A percentile compares a stretch with the other conserved stretches of the same genome.
Conservation (phyloP, 2,329 filamentous ascomycete genomes). For the Dactylellina drechsleri region DNA sequence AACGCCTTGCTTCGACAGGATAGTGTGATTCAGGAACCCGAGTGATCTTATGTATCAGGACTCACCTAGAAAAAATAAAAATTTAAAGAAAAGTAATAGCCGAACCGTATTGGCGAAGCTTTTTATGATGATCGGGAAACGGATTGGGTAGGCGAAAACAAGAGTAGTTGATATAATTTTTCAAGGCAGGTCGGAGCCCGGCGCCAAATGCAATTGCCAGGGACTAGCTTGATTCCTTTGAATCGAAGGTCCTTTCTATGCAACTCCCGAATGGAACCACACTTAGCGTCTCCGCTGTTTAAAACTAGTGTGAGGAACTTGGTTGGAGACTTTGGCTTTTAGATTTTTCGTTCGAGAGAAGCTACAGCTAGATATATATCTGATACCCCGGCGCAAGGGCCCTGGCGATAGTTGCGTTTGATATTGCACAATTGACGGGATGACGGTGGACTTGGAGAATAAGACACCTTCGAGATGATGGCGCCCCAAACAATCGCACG, state of each 20-base stretch:
- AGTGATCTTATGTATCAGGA: conserved; percentile 8
- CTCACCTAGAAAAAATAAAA: conserved; percentile 1
- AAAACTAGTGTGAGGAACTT: conserved; percentile 30
- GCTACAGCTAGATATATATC: conserved; percentile 32
- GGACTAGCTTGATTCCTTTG: conserved; percentile 27
- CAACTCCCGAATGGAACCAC: conserved; percentile 50
- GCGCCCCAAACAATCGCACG: conserved; percentile 14
- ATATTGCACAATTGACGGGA: conserved; percentile 26
- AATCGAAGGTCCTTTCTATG: conserved; percentile 34
- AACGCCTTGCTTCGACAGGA: conserved; percentile 48
- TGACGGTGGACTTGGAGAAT: conserved; percentile 13
- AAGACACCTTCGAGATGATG: conserved; percentile 8
- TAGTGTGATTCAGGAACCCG: conserved; percentile 34
- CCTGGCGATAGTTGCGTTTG: conserved; percentile 30
- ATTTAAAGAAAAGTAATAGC: conserved; percentile 29
- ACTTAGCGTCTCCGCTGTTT: conserved; percentile 29
- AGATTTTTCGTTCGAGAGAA: conserved; percentile 8
- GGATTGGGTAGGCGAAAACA: conserved; percentile 43
- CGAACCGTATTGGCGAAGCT: conserved; percentile 25
- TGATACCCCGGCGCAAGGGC: conserved; percentile 27
- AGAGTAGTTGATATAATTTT: conserved; percentile 38
- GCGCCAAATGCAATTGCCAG: conserved; percentile 38
- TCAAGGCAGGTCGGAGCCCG: conserved; percentile 40
- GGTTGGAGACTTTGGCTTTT: conserved; percentile 22
- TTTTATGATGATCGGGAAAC: conserved; percentile 39